phyloP scores from a whole-genome alignment of 768 basidiomycete genomes.

The Podaxis rugospora region DNA sequence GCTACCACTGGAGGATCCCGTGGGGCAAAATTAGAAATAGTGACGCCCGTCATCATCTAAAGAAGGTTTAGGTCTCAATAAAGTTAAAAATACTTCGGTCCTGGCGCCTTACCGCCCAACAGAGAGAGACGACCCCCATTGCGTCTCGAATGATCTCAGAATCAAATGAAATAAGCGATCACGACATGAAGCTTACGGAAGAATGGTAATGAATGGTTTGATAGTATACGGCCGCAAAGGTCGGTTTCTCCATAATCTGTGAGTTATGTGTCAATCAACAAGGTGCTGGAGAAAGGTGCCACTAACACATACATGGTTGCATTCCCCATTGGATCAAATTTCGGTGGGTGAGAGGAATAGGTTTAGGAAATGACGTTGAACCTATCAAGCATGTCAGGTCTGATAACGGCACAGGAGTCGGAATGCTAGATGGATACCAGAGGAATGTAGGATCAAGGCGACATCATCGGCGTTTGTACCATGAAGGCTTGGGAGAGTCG shows the following conservation, averaged over 20 bases:
- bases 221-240: conserved; percentile 18
- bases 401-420: neutral
- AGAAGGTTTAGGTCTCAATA: neutral
- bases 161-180: neutral
- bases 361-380: conserved; percentile 23
- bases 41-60: conserved; percentile 14
- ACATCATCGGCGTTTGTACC: neutral
- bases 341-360: conserved; percentile 16
- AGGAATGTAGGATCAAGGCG: conserved; percentile 20
- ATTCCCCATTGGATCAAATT: conserved; percentile 13
- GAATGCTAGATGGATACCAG: conserved; percentile 14
- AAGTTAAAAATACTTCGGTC: neutral
- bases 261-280: neutral
- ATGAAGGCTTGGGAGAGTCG: neutral
- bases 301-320: conserved; percentile 14
- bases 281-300: neutral
- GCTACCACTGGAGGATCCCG: conserved; percentile 12
- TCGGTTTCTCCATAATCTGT: conserved; percentile 21
- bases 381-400: conserved; percentile 10
- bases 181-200: conserved; percentile 16
- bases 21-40: conserved; percentile 22
- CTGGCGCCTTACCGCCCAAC: conserved; percentile 14
- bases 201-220: conserved; percentile 17
- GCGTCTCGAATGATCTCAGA: conserved; percentile 7
- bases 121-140: conserved; percentile 17